Evolutionary conservation across 495 filamentous ascomycete species (phyloP).

Genomic region (Penicillium odoratum): DNA sequence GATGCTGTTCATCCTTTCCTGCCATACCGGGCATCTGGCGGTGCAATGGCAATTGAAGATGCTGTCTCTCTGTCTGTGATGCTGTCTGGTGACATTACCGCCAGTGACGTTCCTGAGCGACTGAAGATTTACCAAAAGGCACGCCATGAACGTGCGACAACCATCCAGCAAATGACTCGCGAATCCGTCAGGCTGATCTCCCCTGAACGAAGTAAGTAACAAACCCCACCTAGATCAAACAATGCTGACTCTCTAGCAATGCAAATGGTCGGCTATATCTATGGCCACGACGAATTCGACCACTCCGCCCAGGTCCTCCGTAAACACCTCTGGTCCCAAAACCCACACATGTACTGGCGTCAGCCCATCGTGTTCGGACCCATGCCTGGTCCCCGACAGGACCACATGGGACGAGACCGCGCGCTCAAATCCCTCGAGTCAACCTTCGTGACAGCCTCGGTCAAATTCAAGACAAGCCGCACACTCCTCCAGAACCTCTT

Average conservation of each 20-base stretch:
- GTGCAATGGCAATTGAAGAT: slow-evolving; percentile 61
- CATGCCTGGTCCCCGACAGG: slow-evolving; percentile 54
- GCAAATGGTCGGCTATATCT: slow-evolving; percentile 54
- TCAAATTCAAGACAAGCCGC: slow-evolving; percentile 58
- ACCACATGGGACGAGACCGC: slow-evolving; percentile 28
- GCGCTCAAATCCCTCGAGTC: slow-evolving; percentile 28
- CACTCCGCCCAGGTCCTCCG: slow-evolving; percentile 50
- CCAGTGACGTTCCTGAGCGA: slow-evolving; percentile 47
- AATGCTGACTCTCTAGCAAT: slow-evolving; percentile 34
- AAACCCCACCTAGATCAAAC: neutral
- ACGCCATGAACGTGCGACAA: slow-evolving; percentile 52
- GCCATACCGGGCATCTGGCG: slow-evolving; percentile 57
- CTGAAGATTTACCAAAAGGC: slow-evolving; percentile 59
- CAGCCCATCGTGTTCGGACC: slow-evolving; percentile 59
- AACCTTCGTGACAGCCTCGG: slow-evolving; percentile 51
- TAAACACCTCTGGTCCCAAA: slow-evolving; percentile 44
- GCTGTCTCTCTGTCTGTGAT: slow-evolving; percentile 56
- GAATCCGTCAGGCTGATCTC: slow-evolving; percentile 29
- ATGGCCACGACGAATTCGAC: slow-evolving; percentile 61
- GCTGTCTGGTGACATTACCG: slow-evolving; percentile 40
- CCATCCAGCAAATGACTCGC: slow-evolving; percentile 54
- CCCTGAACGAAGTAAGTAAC: slow-evolving; percentile 19
- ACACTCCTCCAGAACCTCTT: slow-evolving; percentile 60
- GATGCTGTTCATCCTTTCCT: slow-evolving; percentile 66
- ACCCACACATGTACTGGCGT: slow-evolving; percentile 46